Conservation (phyloP, 1,139 yeast species). For the Ogataea hybrid region DNA sequence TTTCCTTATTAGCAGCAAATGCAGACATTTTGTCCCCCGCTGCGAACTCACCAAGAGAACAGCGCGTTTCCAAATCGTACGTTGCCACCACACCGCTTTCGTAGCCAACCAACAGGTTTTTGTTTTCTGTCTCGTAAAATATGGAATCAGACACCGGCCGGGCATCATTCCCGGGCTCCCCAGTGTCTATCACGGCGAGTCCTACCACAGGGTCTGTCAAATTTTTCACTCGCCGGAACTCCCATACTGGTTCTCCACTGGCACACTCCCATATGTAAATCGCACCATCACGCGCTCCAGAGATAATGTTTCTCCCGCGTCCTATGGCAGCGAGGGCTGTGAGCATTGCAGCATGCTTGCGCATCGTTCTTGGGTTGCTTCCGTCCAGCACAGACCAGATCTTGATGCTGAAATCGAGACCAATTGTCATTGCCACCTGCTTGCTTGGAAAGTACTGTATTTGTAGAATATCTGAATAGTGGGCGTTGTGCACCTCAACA, state of each 20-base stretch:
- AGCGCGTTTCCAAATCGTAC: conserved; percentile 36
- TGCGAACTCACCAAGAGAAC: conserved; percentile 23
- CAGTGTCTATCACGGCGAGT: conserved; percentile 19
- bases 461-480: conserved; percentile 43
- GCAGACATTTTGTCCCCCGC: conserved; percentile 11
- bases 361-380: conserved; percentile 46
- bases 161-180: conserved; percentile 1
- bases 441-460: conserved; percentile 57
- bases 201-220: conserved; percentile 24
- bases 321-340: conserved; percentile 51
- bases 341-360: conserved; percentile 45
- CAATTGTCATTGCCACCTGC: conserved; percentile 52
- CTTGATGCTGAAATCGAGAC: conserved; percentile 54
- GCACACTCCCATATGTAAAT: conserved; percentile 70
- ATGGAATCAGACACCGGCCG: conserved; percentile 10
- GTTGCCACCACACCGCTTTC: conserved; percentile 42
- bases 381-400: conserved; percentile 55
- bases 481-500: conserved; percentile 37
- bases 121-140: conserved; percentile 23
- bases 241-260: conserved; percentile 42
- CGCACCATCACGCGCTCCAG: conserved; percentile 51
- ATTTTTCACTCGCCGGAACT: conserved; percentile 38
- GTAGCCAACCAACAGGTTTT: conserved; percentile 42
- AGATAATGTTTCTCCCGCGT: conserved; percentile 61
- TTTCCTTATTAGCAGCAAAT: neutral